Evolutionary conservation across 2,329 filamentous ascomycete species (phyloP), one percentile per base, ranked within the genome.

Genomic region (Malbranchea zuffiana): DNA sequence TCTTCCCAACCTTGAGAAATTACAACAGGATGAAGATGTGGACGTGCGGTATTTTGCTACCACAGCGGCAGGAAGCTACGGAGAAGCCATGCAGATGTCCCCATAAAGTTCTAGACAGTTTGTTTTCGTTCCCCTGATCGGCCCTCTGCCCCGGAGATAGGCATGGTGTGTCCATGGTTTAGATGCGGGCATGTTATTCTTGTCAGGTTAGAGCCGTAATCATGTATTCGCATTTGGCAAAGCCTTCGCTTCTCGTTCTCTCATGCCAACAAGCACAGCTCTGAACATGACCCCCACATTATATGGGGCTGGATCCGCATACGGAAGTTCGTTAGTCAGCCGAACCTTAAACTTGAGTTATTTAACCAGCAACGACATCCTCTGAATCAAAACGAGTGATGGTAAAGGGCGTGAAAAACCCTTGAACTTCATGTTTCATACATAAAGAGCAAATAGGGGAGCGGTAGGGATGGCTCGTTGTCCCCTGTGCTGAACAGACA

Each of bases 31-130:
- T 58, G 84, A 92, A 48, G 90, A 98, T 65, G 88, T 96, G 50
- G 90, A 98, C 65, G 90, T 98, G 54, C 78, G 90, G 61, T 98
- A 88, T 69, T 98, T 94, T 65, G 90, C 90, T 46, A 93, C 86
- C 44, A 92, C 84, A 46, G 88, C 90, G 32, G 80, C 81, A 43
- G 77, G 60, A 41, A 65, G 57, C 52, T 54, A 65, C 46, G 63
- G 64, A 42, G 71, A 72, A 54, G 64, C 60, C 44, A 72, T 71
- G 69, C 64, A 68, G 53, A 74, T 66, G 45, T 70, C 66, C 45
- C 66, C 59, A 42, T 63, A 53, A 50, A n/a, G n/a, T n/a, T 50
- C 44, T 43, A 28, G 21, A 7, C 4, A 4, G 1, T 12, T 12
- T 24, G n/a, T 35, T 38, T 37, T 20, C 24, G 28, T 36, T 34